These are phyloP conservation scores for Persicaria maculosa DNA, from an alignment of 148 eudicot species.

Conservation along the genomic window DNA sequence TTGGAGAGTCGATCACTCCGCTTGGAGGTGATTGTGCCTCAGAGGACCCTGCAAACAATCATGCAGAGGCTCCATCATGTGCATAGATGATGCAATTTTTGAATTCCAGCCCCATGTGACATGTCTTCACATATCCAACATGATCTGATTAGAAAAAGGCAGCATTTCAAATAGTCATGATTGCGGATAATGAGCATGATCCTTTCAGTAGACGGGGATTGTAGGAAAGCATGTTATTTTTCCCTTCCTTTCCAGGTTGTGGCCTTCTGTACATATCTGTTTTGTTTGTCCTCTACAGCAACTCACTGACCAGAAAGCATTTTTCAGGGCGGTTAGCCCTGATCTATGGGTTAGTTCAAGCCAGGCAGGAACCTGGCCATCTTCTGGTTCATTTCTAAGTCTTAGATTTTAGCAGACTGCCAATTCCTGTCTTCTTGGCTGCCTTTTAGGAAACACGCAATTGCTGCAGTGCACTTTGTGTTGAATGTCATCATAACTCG, in stretches of 20 bases:
- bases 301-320: neutral
- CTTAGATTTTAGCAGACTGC: neutral
- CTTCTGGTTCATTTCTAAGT: neutral
- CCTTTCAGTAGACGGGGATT: neutral
- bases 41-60: constrained; percentile 30
- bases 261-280: neutral
- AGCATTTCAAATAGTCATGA: neutral
- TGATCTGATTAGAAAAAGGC: constrained; percentile 8
- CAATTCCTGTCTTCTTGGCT: neutral
- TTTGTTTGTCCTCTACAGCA: neutral
- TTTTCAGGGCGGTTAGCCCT: neutral
- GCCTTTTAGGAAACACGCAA: neutral
- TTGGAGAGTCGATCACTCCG: constrained; percentile 19
- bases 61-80: constrained; percentile 48
- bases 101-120: neutral
- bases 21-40: constrained; percentile 19
- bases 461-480: neutral
- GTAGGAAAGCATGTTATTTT: constrained; percentile 1
- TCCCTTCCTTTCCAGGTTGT: neutral
- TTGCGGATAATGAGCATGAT: neutral
- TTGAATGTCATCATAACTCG: no score
- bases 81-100: constrained; percentile 15
- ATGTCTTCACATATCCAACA: neutral
- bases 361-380: neutral
- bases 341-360: neutral